These are phyloP conservation scores for Eucalyptus cloeziana DNA, from an alignment of 345 rosid genomes.

Conservation along the genomic window DNA sequence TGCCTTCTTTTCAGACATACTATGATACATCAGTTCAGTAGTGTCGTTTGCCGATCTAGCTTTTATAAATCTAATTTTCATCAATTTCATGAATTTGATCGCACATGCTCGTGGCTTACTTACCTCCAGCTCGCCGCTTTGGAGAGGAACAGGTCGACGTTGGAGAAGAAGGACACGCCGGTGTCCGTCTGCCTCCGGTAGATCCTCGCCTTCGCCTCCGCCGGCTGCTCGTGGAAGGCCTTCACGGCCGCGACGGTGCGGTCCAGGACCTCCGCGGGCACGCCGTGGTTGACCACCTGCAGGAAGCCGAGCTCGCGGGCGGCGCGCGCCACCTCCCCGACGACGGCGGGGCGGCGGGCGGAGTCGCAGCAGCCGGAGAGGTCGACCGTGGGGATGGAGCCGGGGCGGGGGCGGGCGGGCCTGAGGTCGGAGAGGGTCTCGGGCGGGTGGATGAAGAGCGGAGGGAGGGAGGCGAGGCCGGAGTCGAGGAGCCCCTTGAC, in stretches of 20 bases:
- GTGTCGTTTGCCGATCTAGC: not conserved
- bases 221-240: slow-evolving; percentile 15
- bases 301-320: not conserved
- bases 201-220: slow-evolving; percentile 20
- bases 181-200: slow-evolving; percentile 2
- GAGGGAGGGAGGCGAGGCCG: slow-evolving; percentile 14
- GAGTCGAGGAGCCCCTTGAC: slow-evolving; percentile 41
- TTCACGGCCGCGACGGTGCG: not conserved
- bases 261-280: slow-evolving; percentile 13
- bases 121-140: slow-evolving; percentile 59
- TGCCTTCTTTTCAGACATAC: not conserved
- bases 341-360: slow-evolving; percentile 1
- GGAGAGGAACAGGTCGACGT: slow-evolving; percentile 27
- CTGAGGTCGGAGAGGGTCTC: not conserved
- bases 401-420: not conserved
- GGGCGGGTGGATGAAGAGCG: slow-evolving; percentile 5
- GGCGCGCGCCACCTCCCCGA: slow-evolving; percentile 13
- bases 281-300: not conserved
- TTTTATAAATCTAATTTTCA: not conserved
- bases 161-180: slow-evolving; percentile 24
- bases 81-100: not conserved
- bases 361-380: slow-evolving; percentile 22
- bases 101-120: too few species aligned
- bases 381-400: slow-evolving; percentile 32
- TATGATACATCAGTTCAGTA: not conserved